Conservation (phyloP, 2,329 filamentous ascomycete genomes). For the Colletotrichum gloeosporioides region DNA sequence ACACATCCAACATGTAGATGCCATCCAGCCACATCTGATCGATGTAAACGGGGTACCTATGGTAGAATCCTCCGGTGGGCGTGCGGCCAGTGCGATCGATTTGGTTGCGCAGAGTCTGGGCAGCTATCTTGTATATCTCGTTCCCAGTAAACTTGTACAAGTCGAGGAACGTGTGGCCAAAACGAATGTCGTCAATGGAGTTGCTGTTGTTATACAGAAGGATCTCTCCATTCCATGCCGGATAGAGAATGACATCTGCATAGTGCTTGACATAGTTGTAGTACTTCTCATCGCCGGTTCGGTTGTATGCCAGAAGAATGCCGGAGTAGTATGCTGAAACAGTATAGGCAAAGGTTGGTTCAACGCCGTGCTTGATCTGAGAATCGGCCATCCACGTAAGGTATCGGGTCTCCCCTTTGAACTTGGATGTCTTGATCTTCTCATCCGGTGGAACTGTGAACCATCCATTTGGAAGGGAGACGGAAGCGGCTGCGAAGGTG, state of each 20-base stretch:
- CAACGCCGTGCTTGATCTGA: slow-evolving; percentile 30
- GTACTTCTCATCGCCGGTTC: slow-evolving; percentile 27
- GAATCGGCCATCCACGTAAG: slow-evolving; percentile 33
- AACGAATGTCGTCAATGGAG: slow-evolving; percentile 23
- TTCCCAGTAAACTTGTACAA: slow-evolving; percentile 12
- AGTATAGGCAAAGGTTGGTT: slow-evolving; percentile 29
- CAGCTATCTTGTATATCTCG: slow-evolving; percentile 21
- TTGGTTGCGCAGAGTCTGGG: slow-evolving; percentile 4
- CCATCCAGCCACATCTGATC: slow-evolving; percentile 45
- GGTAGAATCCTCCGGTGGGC: slow-evolving; percentile 19
- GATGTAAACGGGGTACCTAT: slow-evolving; percentile 29
- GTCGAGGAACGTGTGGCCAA: slow-evolving; percentile 21
- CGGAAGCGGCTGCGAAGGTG: background rate
- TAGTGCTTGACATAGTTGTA: slow-evolving; percentile 29
- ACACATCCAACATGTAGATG: slow-evolving; percentile 46
- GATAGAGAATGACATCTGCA: slow-evolving; percentile 27
- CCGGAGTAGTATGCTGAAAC: slow-evolving; percentile 32
- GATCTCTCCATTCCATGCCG: slow-evolving; percentile 24
- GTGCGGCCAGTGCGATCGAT: slow-evolving; percentile 19
- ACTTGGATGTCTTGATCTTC: slow-evolving; percentile 10
- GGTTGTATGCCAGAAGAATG: slow-evolving; percentile 24
- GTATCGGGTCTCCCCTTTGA: slow-evolving; percentile 20
- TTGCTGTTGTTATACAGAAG: slow-evolving; percentile 20
- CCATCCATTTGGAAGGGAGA: slow-evolving; percentile 18
- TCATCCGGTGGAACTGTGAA: slow-evolving; percentile 16